Percentiles rank a stretch among this genome's conserved stretches.
These are phyloP conservation scores for Typha latifolia DNA, from an alignment of 176 grass and related monocot genomes.

Conservation along the genomic window DNA sequence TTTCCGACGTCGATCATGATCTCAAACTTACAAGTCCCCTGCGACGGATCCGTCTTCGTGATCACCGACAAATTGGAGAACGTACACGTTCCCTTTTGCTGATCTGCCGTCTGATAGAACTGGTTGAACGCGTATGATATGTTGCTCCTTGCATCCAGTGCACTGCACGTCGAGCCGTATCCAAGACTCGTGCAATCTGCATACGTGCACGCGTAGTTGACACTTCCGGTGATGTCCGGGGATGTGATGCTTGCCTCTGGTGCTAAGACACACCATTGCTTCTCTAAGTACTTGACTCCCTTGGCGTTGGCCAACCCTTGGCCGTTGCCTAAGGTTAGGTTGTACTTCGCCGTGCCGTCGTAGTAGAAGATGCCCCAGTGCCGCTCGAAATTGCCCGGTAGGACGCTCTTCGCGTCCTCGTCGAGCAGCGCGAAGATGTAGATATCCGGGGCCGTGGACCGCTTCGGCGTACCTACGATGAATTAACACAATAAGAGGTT, in stretches of 20 bases:
- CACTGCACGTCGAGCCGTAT: constrained; percentile 51
- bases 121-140: constrained; percentile 89
- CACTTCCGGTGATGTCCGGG: constrained; percentile 25
- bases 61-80: constrained; percentile 60
- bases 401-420: constrained; percentile 82
- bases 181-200: constrained; percentile 88
- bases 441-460: constrained; percentile 61
- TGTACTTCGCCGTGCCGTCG: constrained; percentile 74
- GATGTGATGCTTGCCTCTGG: constrained; percentile 27
- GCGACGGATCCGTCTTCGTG: constrained; percentile 63
- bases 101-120: constrained; percentile 58
- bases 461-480: constrained; percentile 45
- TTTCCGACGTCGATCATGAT: constrained; percentile 63
- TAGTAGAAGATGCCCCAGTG: constrained; percentile 99
- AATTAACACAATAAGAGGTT: not conserved
- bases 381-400: constrained; percentile 85
- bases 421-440: constrained; percentile 86
- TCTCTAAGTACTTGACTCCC: constrained; percentile 61
- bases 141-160: constrained; percentile 50
- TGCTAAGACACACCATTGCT: constrained; percentile 73
- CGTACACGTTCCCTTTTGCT: constrained; percentile 46
- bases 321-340: constrained; percentile 31
- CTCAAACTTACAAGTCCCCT: constrained; percentile 52
- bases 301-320: constrained; percentile 35
- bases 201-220: constrained; percentile 55